Percentiles rank a stretch among this genome's conserved stretches.
phyloP scores from a whole-genome alignment of 2,329 filamentous ascomycete species.

The Chaetomiaceae sp. region DNA sequence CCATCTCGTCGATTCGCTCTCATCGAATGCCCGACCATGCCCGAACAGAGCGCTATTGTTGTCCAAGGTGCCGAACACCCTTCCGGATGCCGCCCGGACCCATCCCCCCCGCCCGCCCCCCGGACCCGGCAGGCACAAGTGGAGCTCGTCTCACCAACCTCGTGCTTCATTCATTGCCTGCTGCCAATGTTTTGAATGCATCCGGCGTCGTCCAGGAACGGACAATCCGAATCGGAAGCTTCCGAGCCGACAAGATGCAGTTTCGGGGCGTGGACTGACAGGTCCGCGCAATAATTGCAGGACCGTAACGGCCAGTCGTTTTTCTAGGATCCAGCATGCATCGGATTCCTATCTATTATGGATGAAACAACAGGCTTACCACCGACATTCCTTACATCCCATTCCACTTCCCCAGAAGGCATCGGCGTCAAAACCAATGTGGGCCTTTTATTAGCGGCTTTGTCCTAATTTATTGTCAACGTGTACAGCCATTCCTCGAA shows the following conservation, averaged over 20 bases:
- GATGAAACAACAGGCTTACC: conserved; percentile 5
- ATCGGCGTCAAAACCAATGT: not conserved
- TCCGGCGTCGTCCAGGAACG: not conserved
- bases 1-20: conserved; percentile 3
- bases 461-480: not conserved
- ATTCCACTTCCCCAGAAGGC: not conserved
- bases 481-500: conserved; percentile 16
- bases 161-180: conserved; percentile 1
- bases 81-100: conserved; percentile 2
- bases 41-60: not conserved
- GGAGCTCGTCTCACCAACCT: conserved; percentile 8
- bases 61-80: not conserved
- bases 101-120: conserved; percentile 7
- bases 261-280: conserved; percentile 9
- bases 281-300: not conserved
- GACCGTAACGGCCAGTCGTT: not conserved
- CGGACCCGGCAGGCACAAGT: conserved; percentile 11
- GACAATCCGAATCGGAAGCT: conserved; percentile 8
- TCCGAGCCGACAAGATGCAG: conserved; percentile 7
- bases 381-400: not conserved
- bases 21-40: conserved; percentile 11
- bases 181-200: conserved; percentile 6
- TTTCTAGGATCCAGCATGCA: not conserved
- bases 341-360: not conserved
- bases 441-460: not conserved